A percentile compares a stretch with the other conserved stretches of the same genome.
These are phyloP conservation scores for Kodamaea arcana DNA, from an alignment of 1,139 yeast genomes.

Conservation along the genomic window DNA sequence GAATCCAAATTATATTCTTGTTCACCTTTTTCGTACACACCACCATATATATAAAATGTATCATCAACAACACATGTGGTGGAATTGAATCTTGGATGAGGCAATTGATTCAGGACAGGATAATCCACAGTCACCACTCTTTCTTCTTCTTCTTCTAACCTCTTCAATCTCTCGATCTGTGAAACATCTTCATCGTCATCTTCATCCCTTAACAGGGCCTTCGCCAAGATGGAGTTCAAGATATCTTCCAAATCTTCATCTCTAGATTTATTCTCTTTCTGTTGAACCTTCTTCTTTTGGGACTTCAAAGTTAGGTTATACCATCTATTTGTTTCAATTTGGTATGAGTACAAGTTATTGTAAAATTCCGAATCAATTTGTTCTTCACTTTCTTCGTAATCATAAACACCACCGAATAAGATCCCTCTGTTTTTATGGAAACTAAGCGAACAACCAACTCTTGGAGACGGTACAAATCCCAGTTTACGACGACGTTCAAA, in stretches of 20 bases:
- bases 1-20: conserved; percentile 81
- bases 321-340: conserved; percentile 88
- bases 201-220: conserved; percentile 63
- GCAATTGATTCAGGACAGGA: conserved; percentile 58
- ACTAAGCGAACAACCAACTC: conserved; percentile 93
- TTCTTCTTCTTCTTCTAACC: conserved; percentile 31
- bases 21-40: conserved; percentile 85
- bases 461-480: conserved; percentile 83
- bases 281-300: conserved; percentile 42
- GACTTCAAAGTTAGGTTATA: conserved; percentile 67
- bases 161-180: conserved; percentile 37
- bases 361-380: conserved; percentile 79
- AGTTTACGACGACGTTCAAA: conserved; percentile 91
- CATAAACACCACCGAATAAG: conserved; percentile 93
- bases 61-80: conserved; percentile 85
- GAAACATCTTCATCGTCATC: conserved; percentile 45
- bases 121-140: conserved; percentile 39
- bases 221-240: conserved; percentile 68
- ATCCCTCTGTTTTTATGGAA: conserved; percentile 91
- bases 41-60: conserved; percentile 81
- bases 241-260: conserved; percentile 83
- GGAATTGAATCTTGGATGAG: conserved; percentile 89
- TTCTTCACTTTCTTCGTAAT: conserved; percentile 93
- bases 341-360: conserved; percentile 78
- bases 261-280: conserved; percentile 49